A percentile compares a stretch with the other conserved stretches of the same genome.
Conservation (phyloP, 2,329 filamentous ascomycete species). For the Fusarium compactum region DNA sequence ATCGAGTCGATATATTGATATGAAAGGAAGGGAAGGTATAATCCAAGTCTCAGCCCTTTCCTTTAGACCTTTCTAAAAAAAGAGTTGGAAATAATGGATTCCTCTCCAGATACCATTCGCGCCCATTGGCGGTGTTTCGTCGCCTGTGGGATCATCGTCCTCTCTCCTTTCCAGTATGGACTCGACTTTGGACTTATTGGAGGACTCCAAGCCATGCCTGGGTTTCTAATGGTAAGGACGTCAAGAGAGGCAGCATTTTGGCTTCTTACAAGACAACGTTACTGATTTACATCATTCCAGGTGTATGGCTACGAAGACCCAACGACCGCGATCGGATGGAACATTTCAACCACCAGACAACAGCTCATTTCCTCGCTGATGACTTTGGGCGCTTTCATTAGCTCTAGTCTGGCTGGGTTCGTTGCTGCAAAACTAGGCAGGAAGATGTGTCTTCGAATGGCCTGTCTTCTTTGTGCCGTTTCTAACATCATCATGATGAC, state of each 20-base stretch:
- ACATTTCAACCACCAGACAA: slow-evolving; percentile 40
- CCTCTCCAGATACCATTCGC: slow-evolving; percentile 33
- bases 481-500: slow-evolving; percentile 45
- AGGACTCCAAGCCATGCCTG: slow-evolving; percentile 41
- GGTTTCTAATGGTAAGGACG: slow-evolving; percentile 31
- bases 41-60: neutral
- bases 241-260: fast-evolving
- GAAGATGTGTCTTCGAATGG: slow-evolving; percentile 34
- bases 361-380: slow-evolving; percentile 43
- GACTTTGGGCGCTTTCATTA: slow-evolving; percentile 42
- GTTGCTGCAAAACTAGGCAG: slow-evolving; percentile 33
- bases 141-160: slow-evolving; percentile 37
- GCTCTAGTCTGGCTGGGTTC: slow-evolving; percentile 40
- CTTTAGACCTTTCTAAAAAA: neutral
- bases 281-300: neutral
- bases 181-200: slow-evolving; percentile 43
- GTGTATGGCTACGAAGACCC: slow-evolving; percentile 40
- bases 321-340: slow-evolving; percentile 42
- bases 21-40: neutral
- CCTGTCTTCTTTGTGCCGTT: slow-evolving; percentile 36
- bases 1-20: neutral
- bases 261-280: too few relatives aligned
- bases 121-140: slow-evolving; percentile 43
- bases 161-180: slow-evolving; percentile 43
- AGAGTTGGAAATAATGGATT: too few relatives aligned